A percentile compares a stretch with the other conserved stretches of the same genome.
Conservation (phyloP, 2,329 filamentous ascomycete genomes). For the Talaromyces sp. region DNA sequence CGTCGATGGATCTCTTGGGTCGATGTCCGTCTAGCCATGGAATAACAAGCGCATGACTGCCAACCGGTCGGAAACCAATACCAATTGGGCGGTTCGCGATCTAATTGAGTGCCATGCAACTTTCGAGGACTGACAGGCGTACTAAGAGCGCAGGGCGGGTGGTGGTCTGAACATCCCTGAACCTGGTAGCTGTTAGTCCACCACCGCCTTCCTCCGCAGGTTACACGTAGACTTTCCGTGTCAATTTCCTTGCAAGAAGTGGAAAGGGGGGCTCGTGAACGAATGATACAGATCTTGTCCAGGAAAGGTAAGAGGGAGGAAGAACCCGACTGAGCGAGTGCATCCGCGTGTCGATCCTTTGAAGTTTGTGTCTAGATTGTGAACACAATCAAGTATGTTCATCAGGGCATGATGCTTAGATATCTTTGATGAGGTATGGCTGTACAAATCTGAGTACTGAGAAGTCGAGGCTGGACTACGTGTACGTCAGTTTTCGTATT, state of each 20-base stretch:
- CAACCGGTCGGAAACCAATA: background rate
- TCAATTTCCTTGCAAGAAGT: background rate
- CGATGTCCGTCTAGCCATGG: background rate
- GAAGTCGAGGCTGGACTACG: no score
- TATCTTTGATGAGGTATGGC: background rate
- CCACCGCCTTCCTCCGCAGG: background rate
- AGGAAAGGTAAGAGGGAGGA: background rate
- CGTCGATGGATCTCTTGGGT: background rate
- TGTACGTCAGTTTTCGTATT: background rate
- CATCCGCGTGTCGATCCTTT: background rate
- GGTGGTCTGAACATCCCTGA: slow-evolving; percentile 11
- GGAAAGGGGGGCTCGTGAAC: background rate
- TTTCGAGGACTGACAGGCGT: background rate
- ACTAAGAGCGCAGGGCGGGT: background rate
- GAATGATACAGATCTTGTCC: background rate
- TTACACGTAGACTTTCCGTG: background rate
- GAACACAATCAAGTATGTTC: background rate
- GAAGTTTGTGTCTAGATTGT: background rate
- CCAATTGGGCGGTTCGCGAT: slow-evolving; percentile 6
- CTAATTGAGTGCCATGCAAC: slow-evolving; percentile 2
- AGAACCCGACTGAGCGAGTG: background rate
- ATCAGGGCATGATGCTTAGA: background rate
- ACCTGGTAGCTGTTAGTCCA: background rate
- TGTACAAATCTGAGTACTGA: background rate
- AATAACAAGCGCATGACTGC: background rate